Evolutionary conservation across 257 asterid species (phyloP).

Genomic region (Solanum arcanum): DNA sequence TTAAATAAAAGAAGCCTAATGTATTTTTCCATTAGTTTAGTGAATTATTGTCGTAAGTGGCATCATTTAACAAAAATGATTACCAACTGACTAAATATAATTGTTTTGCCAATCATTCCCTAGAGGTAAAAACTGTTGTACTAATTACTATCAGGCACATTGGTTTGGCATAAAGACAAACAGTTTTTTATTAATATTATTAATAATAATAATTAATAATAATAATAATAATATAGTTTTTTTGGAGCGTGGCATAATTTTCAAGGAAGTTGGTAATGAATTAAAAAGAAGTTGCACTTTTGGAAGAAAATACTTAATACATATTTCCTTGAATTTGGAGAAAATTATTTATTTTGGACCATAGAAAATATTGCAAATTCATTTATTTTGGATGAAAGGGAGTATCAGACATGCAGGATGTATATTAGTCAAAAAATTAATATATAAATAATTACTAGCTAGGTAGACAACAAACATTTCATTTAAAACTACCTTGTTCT

Average conservation of each 20-base stretch:
- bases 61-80: neutral
- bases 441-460: neutral
- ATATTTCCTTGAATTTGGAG: neutral
- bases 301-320: neutral
- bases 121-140: neutral
- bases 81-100: neutral
- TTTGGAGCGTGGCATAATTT: neutral
- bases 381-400: neutral
- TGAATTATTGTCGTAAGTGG: neutral
- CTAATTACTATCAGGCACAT: neutral
- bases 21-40: neutral
- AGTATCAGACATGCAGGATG: neutral
- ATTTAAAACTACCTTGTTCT: neutral
- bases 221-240: no score
- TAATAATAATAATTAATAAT: no score
- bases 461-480: neutral
- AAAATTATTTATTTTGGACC: neutral
- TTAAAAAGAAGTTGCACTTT: neutral
- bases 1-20: neutral
- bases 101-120: neutral
- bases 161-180: neutral
- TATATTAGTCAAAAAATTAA: neutral
- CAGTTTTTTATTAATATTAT: no score
- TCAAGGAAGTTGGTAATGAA: neutral
- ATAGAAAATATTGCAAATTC: neutral